Evolutionary conservation across 306 rosid species (phyloP).

Genomic region (Dalbergia cochinchinensis): DNA sequence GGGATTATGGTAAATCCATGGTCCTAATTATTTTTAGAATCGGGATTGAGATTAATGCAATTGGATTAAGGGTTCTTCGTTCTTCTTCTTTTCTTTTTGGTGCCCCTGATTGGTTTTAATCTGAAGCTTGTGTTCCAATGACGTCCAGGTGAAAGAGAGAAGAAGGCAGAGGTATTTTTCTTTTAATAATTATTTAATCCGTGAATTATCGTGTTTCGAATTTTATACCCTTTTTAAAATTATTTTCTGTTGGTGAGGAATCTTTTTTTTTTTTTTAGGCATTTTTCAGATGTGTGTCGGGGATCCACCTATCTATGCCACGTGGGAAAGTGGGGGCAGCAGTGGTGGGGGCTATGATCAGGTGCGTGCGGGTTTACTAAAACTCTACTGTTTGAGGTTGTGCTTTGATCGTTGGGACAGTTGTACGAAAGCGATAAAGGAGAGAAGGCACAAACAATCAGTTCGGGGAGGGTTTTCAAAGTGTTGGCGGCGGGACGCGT

Average conservation of each 20-base stretch:
- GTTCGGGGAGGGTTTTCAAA: background rate
- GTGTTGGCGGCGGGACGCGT: background rate
- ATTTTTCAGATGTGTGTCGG: conserved; percentile 21
- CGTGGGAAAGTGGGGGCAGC: background rate
- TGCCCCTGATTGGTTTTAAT: conserved; percentile 45
- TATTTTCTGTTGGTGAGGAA: background rate
- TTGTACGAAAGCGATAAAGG: background rate
- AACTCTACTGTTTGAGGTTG: too few relatives aligned
- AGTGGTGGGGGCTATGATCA: background rate
- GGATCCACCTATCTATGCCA: conserved; percentile 27
- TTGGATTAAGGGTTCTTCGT: conserved; percentile 10
- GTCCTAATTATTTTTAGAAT: background rate
- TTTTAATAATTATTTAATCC: background rate
- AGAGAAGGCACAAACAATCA: background rate
- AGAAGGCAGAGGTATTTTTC: conserved; percentile 20
- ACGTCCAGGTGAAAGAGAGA: conserved; percentile 34
- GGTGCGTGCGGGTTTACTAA: background rate
- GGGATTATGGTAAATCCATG: conserved; percentile 43
- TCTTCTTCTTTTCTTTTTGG: background rate
- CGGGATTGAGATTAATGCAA: background rate
- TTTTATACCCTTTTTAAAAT: background rate
- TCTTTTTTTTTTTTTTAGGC: background rate
- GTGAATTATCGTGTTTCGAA: background rate
- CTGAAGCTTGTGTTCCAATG: conserved; percentile 46
- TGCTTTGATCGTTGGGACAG: too few relatives aligned